Base-by-base conservation (phyloP, 345 rosid species). In the Lepidium sativum region DNA sequence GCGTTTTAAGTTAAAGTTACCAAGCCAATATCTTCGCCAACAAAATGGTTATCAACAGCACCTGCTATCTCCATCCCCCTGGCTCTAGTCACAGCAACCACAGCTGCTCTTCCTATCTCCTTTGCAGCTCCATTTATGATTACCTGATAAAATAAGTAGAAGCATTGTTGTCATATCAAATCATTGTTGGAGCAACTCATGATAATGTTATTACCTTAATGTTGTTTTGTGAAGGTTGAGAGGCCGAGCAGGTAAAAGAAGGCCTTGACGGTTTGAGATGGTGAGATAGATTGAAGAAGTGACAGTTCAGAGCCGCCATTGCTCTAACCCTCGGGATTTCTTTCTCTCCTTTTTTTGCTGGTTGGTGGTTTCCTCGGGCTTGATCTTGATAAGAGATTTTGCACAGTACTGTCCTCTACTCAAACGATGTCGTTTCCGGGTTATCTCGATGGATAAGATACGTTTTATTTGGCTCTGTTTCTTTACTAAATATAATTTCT, bases 1-100 rank as follows among this genome's bases (percentile, higher is more conserved):
- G 61, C 8, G 44, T 7, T 52, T 29, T 20, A 17, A 58, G 50
- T 37, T 47, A 1, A 25, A 60, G 48, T 9, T 68, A 87, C 99
- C 95, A 76, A 78, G 75, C 97, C 92, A 47, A 86, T 75, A 68
- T 94, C 97, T 70, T 94, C 88, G 34, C 99, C 97, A 4, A 83
- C 78, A 54, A 82, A 79, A 59, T 63, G 89, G 55, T 87, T 72
- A 65, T 94, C 99, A 11, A 90, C 86, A 1, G 97, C 97, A 44
- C 97, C 95, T 34, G 95, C 96, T 11, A 94, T 80, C 77, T 92
- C 96, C 97, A 92, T 83, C 45, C 98, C 98, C 78, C 95, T 77
- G 52, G 97, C 96, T 70, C 75, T 92, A 25, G 86, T 87, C 34
- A 89, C 86, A 56, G 96, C 95, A 57, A 82, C 63, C n/a, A 82